Conservation (phyloP, 169 alveolate genomes). For the Plasmodium vivax region DNA sequence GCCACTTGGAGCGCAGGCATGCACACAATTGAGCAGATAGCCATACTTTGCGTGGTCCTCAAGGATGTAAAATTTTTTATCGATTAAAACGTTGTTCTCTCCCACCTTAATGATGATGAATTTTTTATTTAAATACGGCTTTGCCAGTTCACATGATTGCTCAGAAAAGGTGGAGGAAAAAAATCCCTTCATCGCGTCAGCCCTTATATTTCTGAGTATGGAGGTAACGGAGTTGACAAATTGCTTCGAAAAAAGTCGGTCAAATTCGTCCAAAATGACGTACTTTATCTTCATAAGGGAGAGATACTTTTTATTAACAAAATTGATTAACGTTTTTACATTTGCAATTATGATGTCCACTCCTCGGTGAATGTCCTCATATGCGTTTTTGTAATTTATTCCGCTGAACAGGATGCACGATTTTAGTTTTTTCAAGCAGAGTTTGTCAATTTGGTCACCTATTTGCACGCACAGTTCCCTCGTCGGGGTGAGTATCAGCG, state of each 20-base stretch:
- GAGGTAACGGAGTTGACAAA: constrained; percentile 53
- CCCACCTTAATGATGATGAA: constrained; percentile 37
- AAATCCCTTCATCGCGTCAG: constrained; percentile 53
- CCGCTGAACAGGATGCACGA: constrained; percentile 48
- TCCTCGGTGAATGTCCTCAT: constrained; percentile 55
- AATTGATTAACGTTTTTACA: constrained; percentile 71
- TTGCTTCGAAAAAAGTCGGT: constrained; percentile 41
- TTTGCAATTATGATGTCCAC: constrained; percentile 39
- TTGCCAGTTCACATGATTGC: constrained; percentile 6
- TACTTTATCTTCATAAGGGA: constrained; percentile 22
- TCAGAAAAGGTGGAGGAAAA: constrained; percentile 64
- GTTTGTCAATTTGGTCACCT: constrained; percentile 75
- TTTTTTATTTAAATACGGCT: constrained; percentile 45
- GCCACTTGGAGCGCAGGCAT: neutral
- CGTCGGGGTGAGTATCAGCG: constrained; percentile 90
- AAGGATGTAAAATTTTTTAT: constrained; percentile 56
- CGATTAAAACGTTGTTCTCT: constrained; percentile 17
- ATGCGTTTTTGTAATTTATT: constrained; percentile 39
- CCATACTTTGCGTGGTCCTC: constrained; percentile 24
- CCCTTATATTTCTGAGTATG: constrained; percentile 36
- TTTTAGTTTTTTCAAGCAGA: constrained; percentile 37
- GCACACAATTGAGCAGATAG: neutral
- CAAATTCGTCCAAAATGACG: constrained; percentile 71
- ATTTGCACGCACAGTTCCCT: constrained; percentile 92
- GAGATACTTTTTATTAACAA: constrained; percentile 57